Evolutionary conservation across 306 rosid genomes (phyloP).

Genomic region (Trifolium dubium): DNA sequence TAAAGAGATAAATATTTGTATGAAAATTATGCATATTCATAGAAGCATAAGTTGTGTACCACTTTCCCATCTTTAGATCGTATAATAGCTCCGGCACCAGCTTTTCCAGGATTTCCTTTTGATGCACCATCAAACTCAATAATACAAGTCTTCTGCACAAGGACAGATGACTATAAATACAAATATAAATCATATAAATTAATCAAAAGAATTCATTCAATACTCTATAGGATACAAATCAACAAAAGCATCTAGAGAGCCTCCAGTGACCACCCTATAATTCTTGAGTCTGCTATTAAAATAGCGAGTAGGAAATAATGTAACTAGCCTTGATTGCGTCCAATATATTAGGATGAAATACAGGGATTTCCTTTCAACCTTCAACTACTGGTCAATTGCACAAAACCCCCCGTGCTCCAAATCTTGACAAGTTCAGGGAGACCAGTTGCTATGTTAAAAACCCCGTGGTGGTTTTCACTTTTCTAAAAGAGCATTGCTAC

Average conservation of each 20-base stretch:
- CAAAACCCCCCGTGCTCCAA: neutral
- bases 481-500: conserved; percentile 2
- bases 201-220: conserved; percentile 33
- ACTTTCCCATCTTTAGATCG: conserved; percentile 66
- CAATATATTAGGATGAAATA: neutral
- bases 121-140: conserved; percentile 69
- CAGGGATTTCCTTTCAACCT: neutral
- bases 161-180: conserved; percentile 21
- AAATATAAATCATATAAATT: neutral
- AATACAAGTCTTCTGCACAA: conserved; percentile 48
- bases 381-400: conserved; percentile 21
- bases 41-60: conserved; percentile 58
- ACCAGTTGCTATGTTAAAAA: conserved; percentile 5
- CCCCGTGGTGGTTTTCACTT: neutral
- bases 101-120: conserved; percentile 68
- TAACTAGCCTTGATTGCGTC: conserved; percentile 5
- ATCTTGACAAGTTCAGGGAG: conserved; percentile 1
- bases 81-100: conserved; percentile 70
- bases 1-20: conserved; percentile 32
- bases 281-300: neutral
- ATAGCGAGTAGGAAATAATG: neutral
- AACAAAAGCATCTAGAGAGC: conserved; percentile 18
- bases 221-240: conserved; percentile 23
- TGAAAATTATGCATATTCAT: conserved; percentile 26
- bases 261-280: conserved; percentile 22